Base-by-base conservation (phyloP, 768 basidiomycete genomes). In the Leccinum pellstonianum region DNA sequence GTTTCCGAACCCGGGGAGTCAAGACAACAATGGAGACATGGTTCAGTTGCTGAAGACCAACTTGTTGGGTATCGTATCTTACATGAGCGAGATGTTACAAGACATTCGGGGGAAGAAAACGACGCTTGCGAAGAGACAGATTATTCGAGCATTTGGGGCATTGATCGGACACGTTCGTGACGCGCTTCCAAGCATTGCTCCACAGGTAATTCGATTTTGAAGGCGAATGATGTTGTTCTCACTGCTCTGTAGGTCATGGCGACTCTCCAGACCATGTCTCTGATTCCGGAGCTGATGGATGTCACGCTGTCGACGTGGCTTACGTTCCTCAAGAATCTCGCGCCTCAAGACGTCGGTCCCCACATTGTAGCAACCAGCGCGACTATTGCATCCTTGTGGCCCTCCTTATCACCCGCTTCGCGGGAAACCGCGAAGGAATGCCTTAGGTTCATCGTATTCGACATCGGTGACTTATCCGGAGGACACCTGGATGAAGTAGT, bases 291-390 rank as follows among this genome's bases (percentile, higher is more conserved):
- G 60, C 79, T 99, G 7, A 83, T 91, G 0, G 84, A 90, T 59
- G 87, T 86, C 7, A 90, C 93, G 0, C 77, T 99, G 3, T 77
- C 83, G 33, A 90, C 86, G 41, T 98, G 95, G 94, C 73, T 82
- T 56, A 79, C 76, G 25, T 97, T 98, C 74, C 75, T 96, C 61
- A 81, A 77, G 15, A 86, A 86, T 2, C 74, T 96, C 19, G 77
- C 80, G 3, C 80, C 84, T 19, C 73, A 71, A 50, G 95, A 98
- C 62, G 78, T 95, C 47, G 87, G 92, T 3, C 86, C 91, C 3
- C 87, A 94, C 67, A 81, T 95, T 52, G 93, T 94, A 4, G 84
- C 90, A 4, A 96, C 93, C 0, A 91, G 88, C 43, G 95, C 96
- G 3, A 86, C 90, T 1, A 81, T 98, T 56, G 83, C 94, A 14